Percentiles rank a stretch among this genome's conserved stretches.
phyloP scores from a whole-genome alignment of 129 eudicot genomes.

The Saussurea involucrata region DNA sequence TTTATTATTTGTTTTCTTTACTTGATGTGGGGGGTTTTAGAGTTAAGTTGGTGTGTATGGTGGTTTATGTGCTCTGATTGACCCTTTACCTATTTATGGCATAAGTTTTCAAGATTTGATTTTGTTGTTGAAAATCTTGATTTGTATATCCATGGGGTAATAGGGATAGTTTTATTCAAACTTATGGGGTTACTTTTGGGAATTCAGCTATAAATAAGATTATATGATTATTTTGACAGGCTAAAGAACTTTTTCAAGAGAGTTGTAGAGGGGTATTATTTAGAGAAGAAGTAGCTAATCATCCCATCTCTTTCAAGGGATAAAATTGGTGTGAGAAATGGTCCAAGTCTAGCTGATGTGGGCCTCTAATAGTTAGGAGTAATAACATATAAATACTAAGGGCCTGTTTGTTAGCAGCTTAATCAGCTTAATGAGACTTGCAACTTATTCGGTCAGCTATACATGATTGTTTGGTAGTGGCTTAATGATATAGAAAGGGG shows the following conservation, averaged over 20 bases:
- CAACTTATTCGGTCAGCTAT: too few relatives aligned
- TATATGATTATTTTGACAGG: background rate
- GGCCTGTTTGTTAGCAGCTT: too few relatives aligned
- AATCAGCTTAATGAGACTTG: too few relatives aligned
- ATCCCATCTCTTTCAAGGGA: too few relatives aligned
- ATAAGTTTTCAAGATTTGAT: constrained; percentile 19
- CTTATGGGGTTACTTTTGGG: background rate
- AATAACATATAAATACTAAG: too few relatives aligned
- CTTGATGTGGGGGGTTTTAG: background rate
- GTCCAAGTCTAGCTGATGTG: too few relatives aligned
- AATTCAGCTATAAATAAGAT: background rate
- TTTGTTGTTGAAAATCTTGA: background rate
- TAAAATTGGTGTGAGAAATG: too few relatives aligned
- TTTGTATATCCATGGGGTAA: background rate
- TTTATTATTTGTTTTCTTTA: constrained; percentile 8
- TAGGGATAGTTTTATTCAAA: background rate
- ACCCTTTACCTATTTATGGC: background rate
- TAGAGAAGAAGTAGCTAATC: constrained; percentile 1
- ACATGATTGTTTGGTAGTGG: too few relatives aligned
- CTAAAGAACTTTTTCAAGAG: background rate
- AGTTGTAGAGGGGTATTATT: background rate
- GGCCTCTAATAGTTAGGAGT: too few relatives aligned
- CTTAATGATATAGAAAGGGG: too few relatives aligned
- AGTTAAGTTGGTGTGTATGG: background rate
- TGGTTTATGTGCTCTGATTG: background rate